Evolutionary conservation across 202 grass and related monocot genomes (phyloP), one percentile per base, ranked within the genome.

Genomic region (Carex arenaria): DNA sequence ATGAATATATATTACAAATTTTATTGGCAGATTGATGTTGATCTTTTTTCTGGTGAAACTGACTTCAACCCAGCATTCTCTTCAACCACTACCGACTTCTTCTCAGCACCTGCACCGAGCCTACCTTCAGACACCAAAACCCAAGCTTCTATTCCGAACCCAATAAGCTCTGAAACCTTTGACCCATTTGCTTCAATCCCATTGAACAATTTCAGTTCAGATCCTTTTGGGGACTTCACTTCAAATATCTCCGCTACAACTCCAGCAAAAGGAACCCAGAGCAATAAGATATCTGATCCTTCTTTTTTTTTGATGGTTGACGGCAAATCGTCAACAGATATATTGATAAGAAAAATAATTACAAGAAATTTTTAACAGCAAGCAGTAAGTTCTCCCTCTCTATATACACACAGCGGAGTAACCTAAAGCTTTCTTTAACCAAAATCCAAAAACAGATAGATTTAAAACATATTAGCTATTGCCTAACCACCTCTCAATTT

Each of bases 101-200:
- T 93, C 86, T 83, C 84, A 66, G 78, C 88, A 77, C 85, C 85
- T 26, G 89, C 85, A 85, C 72, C 87, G 2, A 81, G 84, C 64
- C 36, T 85, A 80, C 22, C 89, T 83, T 92, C 88, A 70, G 74
- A 34, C 15, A 12, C 64, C 30, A 69, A 80, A 84, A 34, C 79
- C 79, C 85, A 89, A 61, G 64, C 65, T 66, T 81, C 82, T 0
- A 20, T 82, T 60, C 64, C 92, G 43, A 88, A 97, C 67, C 83
- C 75, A 11, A 47, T 56, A 51, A 61, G 56, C 79, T 73, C 90
- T 75, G 82, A 91, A 86, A 82, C 81, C 64, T 97, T 94, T 82
- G 94, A 97, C 85, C 94, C 94, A 57, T 97, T 97, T 85, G 89
- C 90, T 75, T 85, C 86, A 63, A 91, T 94, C 87, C 90, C 90